These are phyloP conservation scores for Emergomyces africanus DNA, from an alignment of 2,329 filamentous ascomycete genomes.

Conservation along the genomic window DNA sequence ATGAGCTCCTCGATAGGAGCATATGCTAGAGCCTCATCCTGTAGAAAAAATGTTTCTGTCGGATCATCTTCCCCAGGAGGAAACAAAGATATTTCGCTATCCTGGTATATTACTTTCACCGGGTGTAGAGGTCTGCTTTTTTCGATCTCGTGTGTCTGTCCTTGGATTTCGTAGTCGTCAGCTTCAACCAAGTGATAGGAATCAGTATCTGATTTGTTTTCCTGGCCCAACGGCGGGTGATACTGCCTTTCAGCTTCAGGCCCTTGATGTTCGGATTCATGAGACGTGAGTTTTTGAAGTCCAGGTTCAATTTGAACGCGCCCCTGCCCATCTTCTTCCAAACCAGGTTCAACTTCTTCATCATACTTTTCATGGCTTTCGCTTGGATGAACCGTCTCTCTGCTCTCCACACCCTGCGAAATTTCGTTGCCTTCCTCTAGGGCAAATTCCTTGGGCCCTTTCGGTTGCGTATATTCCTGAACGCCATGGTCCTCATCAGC, in stretches of 20 bases:
- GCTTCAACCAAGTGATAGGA: background rate
- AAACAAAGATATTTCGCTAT: slow-evolving; percentile 45
- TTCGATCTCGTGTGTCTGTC: slow-evolving; percentile 6
- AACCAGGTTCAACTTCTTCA: background rate
- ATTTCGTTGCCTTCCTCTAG: background rate
- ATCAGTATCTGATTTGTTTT: background rate
- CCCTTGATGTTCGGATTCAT: background rate
- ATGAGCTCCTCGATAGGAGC: slow-evolving; percentile 44
- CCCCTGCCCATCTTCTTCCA: background rate
- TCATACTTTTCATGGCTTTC: background rate
- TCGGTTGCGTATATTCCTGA: too few relatives aligned
- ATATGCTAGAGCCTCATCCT: slow-evolving; percentile 42
- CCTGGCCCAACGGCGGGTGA: background rate
- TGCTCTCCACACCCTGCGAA: background rate
- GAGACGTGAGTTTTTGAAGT: background rate
- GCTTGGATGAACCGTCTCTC: background rate
- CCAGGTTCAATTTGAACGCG: background rate
- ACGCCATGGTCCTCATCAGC: too few relatives aligned
- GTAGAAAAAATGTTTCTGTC: slow-evolving; percentile 44
- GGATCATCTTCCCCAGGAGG: slow-evolving; percentile 41
- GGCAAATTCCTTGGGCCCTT: background rate
- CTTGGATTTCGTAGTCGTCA: slow-evolving; percentile 7
- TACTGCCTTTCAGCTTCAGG: background rate
- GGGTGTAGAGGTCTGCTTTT: slow-evolving; percentile 24
- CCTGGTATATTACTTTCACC: slow-evolving; percentile 43